These are phyloP conservation scores for Candida railenensis DNA, from an alignment of 805 yeast species.

Conservation along the genomic window DNA sequence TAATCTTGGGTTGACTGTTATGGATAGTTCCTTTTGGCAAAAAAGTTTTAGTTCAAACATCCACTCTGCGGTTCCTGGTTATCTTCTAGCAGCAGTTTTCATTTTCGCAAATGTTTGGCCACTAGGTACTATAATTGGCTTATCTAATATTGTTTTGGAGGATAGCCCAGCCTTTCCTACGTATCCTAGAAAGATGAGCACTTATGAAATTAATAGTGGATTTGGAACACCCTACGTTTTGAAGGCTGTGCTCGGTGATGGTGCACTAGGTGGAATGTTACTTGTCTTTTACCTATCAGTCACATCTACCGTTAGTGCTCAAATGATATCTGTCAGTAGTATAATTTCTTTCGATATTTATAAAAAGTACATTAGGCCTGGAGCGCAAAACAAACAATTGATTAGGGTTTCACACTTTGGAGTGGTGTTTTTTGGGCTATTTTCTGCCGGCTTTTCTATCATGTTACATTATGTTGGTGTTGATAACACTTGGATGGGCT, in stretches of 20 bases:
- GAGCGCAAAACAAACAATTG: slow-evolving; percentile 42
- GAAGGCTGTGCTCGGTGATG: slow-evolving; percentile 29
- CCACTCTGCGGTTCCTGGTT: slow-evolving; percentile 37
- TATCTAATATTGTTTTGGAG: slow-evolving; percentile 29
- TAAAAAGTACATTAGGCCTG: slow-evolving; percentile 41
- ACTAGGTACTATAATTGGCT: slow-evolving; percentile 33
- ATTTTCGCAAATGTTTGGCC: slow-evolving; percentile 36
- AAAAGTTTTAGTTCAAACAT: slow-evolving; percentile 36
- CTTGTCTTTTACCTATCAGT: slow-evolving; percentile 38
- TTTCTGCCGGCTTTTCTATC: slow-evolving; percentile 38
- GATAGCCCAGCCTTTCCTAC: slow-evolving; percentile 26
- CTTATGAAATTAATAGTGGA: slow-evolving; percentile 26
- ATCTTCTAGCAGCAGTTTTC: slow-evolving; percentile 29
- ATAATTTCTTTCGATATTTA: slow-evolving; percentile 47
- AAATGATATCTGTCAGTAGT: slow-evolving; percentile 39
- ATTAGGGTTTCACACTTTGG: slow-evolving; percentile 41
- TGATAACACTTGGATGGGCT: slow-evolving; percentile 31
- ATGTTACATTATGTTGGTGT: slow-evolving; percentile 30
- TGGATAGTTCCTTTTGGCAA: slow-evolving; percentile 43
- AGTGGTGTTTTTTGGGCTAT: slow-evolving; percentile 38
- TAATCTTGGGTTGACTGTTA: slow-evolving; percentile 35
- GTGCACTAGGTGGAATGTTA: slow-evolving; percentile 30
- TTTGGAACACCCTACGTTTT: slow-evolving; percentile 29
- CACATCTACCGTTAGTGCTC: slow-evolving; percentile 42
- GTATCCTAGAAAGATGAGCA: slow-evolving; percentile 30